Evolutionary conservation across 2,329 filamentous ascomycete species (phyloP), one percentile per base, ranked within the genome.

Genomic region (Hymenoscyphus occultus): DNA sequence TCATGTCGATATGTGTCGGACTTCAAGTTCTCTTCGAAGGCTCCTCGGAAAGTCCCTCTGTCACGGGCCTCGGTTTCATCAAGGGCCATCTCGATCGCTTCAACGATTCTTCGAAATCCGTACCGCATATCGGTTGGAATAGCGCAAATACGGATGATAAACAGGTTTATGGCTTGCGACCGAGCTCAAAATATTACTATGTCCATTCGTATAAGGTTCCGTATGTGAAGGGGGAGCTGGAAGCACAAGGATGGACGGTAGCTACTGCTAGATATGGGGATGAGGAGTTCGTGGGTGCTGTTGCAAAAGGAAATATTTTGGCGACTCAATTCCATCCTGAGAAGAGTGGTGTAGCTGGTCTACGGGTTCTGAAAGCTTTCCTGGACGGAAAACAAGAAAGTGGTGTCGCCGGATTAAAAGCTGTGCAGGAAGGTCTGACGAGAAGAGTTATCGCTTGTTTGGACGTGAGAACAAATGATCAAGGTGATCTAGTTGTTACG

Each of bases 81-180:
- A 87, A 89, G 56, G 86, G 85, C 48, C 81, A 80, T 12, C 84
- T 99, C 69, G 83, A 86, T 74, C 88, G 89, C 67, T 99, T 99
- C 79, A 81, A 92, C 75, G 87, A 91, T 76, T 77, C 78, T 39
- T 81, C 85, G 73, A 98, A 98, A 80, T 89, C 93, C 45, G 96
- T 99, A n/a, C 95, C 95, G 48, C 96, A 99, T 79, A 99, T 99
- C 77, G 95, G 95, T 63, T 99, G 95, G 95, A 99, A 99, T 79
- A 93, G 89, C 71, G 95, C 96, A 56, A 89, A 88, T 72, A 87
- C 89, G 10, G 74, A 71, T 67, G 75, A 79, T 19, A 79, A 85
- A 68, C 85, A 82, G 71, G 84, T 98, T 65, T 97, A 94, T 77
- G 93, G 90, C 64, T 80, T 99, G 62, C 82, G 85, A 35, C 88